Conservation (phyloP, 441 rosid genomes). For the Populus hybrid region DNA sequence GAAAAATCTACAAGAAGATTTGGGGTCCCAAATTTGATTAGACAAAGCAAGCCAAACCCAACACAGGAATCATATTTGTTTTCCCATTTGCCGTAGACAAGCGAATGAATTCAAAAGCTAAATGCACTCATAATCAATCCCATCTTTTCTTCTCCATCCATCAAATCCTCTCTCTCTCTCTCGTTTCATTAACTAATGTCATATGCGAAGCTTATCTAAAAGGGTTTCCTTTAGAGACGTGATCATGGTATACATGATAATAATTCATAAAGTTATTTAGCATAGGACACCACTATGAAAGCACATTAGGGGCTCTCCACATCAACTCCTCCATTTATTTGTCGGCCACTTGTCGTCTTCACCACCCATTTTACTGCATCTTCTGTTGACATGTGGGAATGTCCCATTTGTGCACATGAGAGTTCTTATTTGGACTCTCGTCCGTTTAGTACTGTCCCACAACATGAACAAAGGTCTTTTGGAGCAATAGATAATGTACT, state of each 20-base stretch:
- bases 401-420: conserved; percentile 12
- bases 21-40: conserved; percentile 34
- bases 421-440: conserved; percentile 13
- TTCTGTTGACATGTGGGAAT: conserved; percentile 16
- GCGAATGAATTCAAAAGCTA: conserved; percentile 24
- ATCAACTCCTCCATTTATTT: conserved; percentile 30
- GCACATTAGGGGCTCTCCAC: conserved; percentile 17
- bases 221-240: background rate
- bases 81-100: conserved; percentile 16
- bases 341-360: conserved; percentile 43
- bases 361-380: conserved; percentile 10
- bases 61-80: conserved; percentile 25
- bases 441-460: background rate
- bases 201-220: conserved; percentile 15
- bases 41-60: conserved; percentile 36
- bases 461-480: background rate
- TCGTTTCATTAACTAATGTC: conserved; percentile 14
- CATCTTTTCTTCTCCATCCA: conserved; percentile 7
- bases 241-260: conserved; percentile 4
- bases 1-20: conserved; percentile 35
- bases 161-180: background rate
- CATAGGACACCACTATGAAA: conserved; percentile 23
- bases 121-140: conserved; percentile 22
- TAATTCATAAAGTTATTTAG: conserved; percentile 22
- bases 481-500: background rate